Evolutionary conservation across 192 early-diverging fungal genomes (phyloP).

Genomic region (Coemansia sp.): DNA sequence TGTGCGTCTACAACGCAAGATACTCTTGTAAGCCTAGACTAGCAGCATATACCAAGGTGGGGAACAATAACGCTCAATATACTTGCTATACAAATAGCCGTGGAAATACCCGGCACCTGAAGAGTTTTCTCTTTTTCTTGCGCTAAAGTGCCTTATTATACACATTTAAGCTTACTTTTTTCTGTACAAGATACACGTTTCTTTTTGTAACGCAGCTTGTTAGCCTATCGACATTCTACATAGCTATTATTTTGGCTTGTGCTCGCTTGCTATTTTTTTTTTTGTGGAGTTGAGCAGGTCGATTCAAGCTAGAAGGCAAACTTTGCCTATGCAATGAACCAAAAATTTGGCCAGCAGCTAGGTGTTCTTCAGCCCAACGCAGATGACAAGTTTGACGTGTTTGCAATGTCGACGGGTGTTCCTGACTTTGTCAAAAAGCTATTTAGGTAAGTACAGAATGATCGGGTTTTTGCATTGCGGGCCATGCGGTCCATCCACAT

Average conservation of each 20-base stretch:
- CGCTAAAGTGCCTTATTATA: neutral
- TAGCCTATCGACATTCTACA: too few species aligned
- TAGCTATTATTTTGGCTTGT: too few species aligned
- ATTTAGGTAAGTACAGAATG: conserved; percentile 30
- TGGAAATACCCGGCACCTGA: neutral
- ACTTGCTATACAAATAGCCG: conserved; percentile 7
- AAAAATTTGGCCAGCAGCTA: conserved; percentile 27
- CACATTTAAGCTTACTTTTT: neutral
- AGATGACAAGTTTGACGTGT: conserved; percentile 50
- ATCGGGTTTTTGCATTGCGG: conserved; percentile 5
- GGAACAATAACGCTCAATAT: too few species aligned
- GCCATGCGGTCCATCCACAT: neutral
- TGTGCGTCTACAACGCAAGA: too few species aligned
- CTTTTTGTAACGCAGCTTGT: neutral
- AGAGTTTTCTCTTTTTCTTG: conserved; percentile 4
- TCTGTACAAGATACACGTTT: neutral
- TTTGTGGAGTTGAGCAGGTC: neutral
- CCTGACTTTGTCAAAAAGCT: conserved; percentile 56
- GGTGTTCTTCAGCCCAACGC: conserved; percentile 34
- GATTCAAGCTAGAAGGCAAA: neutral
- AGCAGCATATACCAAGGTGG: too few species aligned
- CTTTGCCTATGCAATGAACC: conserved; percentile 33
- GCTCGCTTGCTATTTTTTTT: neutral
- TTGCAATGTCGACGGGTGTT: conserved; percentile 51
- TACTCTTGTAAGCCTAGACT: too few species aligned